Conservation (phyloP, 2,329 filamentous ascomycete genomes). For the Sordariomycetes sp. region DNA sequence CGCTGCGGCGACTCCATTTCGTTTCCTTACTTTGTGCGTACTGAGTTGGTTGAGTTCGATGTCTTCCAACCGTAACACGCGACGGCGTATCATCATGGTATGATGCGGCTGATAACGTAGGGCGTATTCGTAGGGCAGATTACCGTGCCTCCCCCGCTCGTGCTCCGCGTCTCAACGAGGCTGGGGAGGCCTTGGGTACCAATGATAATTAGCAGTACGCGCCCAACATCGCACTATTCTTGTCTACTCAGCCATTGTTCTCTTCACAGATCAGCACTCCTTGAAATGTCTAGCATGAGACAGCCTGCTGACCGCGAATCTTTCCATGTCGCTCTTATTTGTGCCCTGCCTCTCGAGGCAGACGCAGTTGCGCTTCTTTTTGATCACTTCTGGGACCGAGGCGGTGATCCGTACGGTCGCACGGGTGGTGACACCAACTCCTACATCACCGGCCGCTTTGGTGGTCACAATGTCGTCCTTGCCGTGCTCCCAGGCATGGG, state of each 20-base stretch:
- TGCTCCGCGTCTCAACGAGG: too few species aligned
- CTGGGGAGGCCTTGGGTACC: too few species aligned
- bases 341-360: conserved; percentile 7
- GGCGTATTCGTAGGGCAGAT: too few species aligned
- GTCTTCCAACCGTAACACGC: too few species aligned
- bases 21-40: too few species aligned
- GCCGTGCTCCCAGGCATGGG: conserved; percentile 3
- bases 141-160: too few species aligned
- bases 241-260: background rate
- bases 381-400: conserved; percentile 8
- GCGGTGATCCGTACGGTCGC: conserved; percentile 7
- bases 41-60: too few species aligned
- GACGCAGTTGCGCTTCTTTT: conserved; percentile 8
- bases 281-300: background rate
- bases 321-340: conserved; percentile 7
- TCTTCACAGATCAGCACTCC: background rate
- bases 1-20: too few species aligned
- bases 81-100: background rate
- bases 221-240: too few species aligned
- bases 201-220: too few species aligned
- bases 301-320: background rate
- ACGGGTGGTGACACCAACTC: conserved; percentile 11
- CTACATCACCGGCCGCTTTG: conserved; percentile 12
- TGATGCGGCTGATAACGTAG: background rate
- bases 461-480: conserved; percentile 12